Percentiles rank a stretch among this genome's conserved stretches.
phyloP scores from a whole-genome alignment of 106 monocot genomes.

The Ottelia alismoides region DNA sequence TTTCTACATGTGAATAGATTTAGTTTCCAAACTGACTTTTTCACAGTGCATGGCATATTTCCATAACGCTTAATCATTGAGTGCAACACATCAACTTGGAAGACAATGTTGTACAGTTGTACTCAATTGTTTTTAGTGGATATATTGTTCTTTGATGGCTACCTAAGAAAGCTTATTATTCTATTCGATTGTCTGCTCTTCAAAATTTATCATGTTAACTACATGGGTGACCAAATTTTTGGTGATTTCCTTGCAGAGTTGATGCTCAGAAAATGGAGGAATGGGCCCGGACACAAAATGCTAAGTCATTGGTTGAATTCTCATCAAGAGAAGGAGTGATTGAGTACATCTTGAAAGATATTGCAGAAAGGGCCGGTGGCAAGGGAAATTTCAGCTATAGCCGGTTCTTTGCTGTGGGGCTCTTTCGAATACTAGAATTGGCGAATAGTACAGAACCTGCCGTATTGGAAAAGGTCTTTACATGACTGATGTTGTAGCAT shows the following conservation, averaged over 20 bases:
- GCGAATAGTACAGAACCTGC: slow-evolving; percentile 71
- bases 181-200: too few species aligned
- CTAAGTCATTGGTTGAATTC: slow-evolving; percentile 55
- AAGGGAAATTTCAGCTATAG: slow-evolving; percentile 83
- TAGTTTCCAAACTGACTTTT: too few species aligned
- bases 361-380: slow-evolving; percentile 48
- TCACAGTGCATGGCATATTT: too few species aligned
- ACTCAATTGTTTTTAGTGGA: too few species aligned
- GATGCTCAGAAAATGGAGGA: slow-evolving; percentile 79
- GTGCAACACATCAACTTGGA: too few species aligned
- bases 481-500: too few species aligned
- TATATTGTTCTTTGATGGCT: too few species aligned
- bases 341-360: slow-evolving; percentile 49
- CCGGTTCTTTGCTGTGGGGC: slow-evolving; percentile 79
- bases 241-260: slow-evolving; percentile 18
- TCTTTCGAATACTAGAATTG: slow-evolving; percentile 79
- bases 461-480: slow-evolving; percentile 61
- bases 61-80: too few species aligned
- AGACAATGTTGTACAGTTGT: too few species aligned
- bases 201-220: too few species aligned
- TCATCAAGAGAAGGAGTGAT: slow-evolving; percentile 66
- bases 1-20: background rate
- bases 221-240: too few species aligned
- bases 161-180: too few species aligned
- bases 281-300: slow-evolving; percentile 61